Percentiles rank a stretch among this genome's conserved stretches.
phyloP scores from a whole-genome alignment of 2,329 filamentous ascomycete species.

The Sordariomycetes sp. region DNA sequence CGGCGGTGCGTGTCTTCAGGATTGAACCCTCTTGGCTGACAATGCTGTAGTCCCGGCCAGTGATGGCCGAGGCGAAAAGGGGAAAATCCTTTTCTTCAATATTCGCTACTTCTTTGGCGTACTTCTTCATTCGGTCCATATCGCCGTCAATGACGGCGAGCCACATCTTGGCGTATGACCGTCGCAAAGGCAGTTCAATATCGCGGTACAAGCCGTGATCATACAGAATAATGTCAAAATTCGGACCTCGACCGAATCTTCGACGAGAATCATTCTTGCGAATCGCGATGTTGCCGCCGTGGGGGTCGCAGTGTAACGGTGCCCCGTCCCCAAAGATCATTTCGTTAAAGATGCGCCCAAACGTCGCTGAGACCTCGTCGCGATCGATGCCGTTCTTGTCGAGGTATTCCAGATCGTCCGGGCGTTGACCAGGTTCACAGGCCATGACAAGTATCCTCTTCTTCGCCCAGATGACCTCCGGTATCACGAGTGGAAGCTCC shows the following conservation, averaged over 20 bases:
- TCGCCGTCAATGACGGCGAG: slow-evolving; percentile 89
- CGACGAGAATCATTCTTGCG: slow-evolving; percentile 58
- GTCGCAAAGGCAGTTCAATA: slow-evolving; percentile 68
- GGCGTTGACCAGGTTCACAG: slow-evolving; percentile 74
- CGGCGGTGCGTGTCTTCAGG: slow-evolving; percentile 49
- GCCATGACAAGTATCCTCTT: slow-evolving; percentile 93
- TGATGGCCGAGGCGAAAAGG: slow-evolving; percentile 92
- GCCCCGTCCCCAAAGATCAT: slow-evolving; percentile 95
- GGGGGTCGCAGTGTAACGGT: slow-evolving; percentile 91
- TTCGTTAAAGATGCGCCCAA: slow-evolving; percentile 93
- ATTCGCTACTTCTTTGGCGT: slow-evolving; percentile 81
- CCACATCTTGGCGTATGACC: slow-evolving; percentile 95
- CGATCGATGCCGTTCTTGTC: slow-evolving; percentile 82
- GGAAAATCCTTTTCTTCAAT: slow-evolving; percentile 86
- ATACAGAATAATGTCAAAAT: slow-evolving; percentile 94
- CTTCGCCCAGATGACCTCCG: slow-evolving; percentile 81
- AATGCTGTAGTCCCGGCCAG: slow-evolving; percentile 79
- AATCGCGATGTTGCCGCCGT: slow-evolving; percentile 92
- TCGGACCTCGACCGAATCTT: slow-evolving; percentile 43
- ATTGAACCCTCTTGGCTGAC: slow-evolving; percentile 53
- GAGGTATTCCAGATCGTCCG: slow-evolving; percentile 82
- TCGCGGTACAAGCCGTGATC: slow-evolving; percentile 95
- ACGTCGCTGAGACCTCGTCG: slow-evolving; percentile 86
- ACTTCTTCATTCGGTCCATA: slow-evolving; percentile 75
- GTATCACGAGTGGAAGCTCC: slow-evolving; percentile 76